Base-by-base conservation (phyloP, 2,329 filamentous ascomycete species). In the Pyrenochaeta sp. region DNA sequence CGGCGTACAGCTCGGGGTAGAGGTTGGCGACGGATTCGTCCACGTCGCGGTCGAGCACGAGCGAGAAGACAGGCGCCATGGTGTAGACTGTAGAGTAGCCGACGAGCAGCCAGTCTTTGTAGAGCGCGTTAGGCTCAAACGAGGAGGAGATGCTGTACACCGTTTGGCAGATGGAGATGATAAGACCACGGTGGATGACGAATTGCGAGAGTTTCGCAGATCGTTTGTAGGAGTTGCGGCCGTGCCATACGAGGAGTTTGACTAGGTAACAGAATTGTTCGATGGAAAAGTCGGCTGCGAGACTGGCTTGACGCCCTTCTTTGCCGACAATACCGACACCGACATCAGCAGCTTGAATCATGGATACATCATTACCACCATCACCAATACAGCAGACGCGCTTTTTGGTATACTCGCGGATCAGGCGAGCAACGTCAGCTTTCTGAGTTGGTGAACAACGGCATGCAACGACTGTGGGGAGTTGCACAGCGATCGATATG, bases 301-400 rank as follows among this genome's bases (percentile, higher is more conserved):
- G 80, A 65, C 88, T 94, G 23, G 94, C 94, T 76, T 99, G 94
- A 15, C 90, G 85, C 22, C 94, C 94, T 76, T 99, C 94, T 76
- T 99, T 99, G 48, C 94, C 94, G 1, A 97, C 94, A 51, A 99
- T 99, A 49, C 94, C 94, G 18, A 99, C 93, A 48, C 95, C 95
- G 0, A 99, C 92, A 64, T 99, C 94, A 1, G 95, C 94, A 6
- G 94, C 93, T 77, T 97, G 94, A 58, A 99, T 99, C 94, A 99
- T 99, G 58, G 88, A 93, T 4, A 99, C 94, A 69, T 99, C 95
- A 73, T 99, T 99, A 60, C 95, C 94, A 55, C 94, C 94, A 65
- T 99, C 94, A 24, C 94, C 94, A 58, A 99, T 99, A 67, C 94
- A 97, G 74, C 92, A 96, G 11, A 97, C 89, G 10, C 95, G 88